These are phyloP conservation scores for Ascochyta clinopodiicola DNA, from an alignment of 2,329 filamentous ascomycete species.

Conservation along the genomic window DNA sequence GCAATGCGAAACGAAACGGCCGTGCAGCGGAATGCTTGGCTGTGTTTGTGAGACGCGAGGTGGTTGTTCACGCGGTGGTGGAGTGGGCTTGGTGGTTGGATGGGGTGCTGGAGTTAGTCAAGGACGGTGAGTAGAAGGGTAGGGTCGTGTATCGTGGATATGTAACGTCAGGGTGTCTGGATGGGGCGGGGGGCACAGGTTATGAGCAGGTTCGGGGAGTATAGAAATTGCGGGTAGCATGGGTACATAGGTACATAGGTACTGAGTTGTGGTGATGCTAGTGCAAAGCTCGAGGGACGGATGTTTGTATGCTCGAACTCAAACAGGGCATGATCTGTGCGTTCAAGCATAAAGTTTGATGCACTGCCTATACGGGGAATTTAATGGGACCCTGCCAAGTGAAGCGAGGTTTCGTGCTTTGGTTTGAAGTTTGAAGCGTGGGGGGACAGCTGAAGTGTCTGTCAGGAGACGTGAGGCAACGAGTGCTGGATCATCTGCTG, in stretches of 20 bases:
- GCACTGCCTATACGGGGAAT: conserved; percentile 7
- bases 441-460: neutral
- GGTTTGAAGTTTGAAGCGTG: conserved; percentile 13
- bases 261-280: neutral
- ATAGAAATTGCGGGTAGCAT: neutral
- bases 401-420: conserved; percentile 12
- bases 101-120: neutral
- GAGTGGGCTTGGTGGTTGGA: neutral
- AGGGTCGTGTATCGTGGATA: neutral
- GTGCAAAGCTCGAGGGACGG: neutral
- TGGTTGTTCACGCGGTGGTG: neutral
- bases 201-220: neutral
- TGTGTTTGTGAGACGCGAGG: conserved; percentile 9
- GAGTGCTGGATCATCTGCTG: neutral
- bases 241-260: neutral
- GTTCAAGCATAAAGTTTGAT: neutral
- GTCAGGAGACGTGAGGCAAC: neutral
- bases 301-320: neutral
- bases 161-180: neutral
- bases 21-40: conserved; percentile 23
- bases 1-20: conserved; percentile 12
- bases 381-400: conserved; percentile 19
- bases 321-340: neutral
- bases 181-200: neutral
- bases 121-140: neutral